Base-by-base conservation (phyloP, 2,329 filamentous ascomycete genomes). In the Exophiala mesophila region DNA sequence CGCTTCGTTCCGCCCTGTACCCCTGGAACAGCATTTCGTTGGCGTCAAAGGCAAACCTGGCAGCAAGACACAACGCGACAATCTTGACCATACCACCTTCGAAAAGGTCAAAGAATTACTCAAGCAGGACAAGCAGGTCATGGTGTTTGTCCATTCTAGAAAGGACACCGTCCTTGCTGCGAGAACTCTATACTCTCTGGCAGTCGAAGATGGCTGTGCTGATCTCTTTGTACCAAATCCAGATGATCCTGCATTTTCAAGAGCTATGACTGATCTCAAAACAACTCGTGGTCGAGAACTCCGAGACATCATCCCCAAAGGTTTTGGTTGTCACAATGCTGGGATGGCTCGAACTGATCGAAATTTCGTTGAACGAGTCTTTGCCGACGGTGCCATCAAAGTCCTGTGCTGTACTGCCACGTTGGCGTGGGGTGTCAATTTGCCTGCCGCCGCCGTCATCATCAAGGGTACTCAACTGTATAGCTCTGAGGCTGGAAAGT, bases 381-480 rank as follows among this genome's bases (percentile, higher is more conserved):
- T 98, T 55, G 79, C 75, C 3, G 84, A 94, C 54, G 94, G 92
- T 18, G 83, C 97, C n/a, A 77, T 97, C 55, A 95, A 92, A 63
- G 89, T 98, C 1, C 82, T 98, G 16, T 97, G 90, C 72, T 98
- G 94, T 79, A 98, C 92, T 2, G 92, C 92, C 8, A 98, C 92
- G 1, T 74, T 98, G 18, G 92, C 92, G 1, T 98, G 92, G 92
- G 92, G 92, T 80, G 90, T 98, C 60, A 98, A 98, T 64, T 78
- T 98, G 64, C 92, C 92, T 1, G 92, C 92, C 23, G 92, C 92
- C 0, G 94, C 92, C 0, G 92, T 98, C 37, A 78, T 98, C 39
- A 98, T 98, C 74, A 98, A 98, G 63, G 92, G 92, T 12, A 98
- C 92, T 0, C 90, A 97, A 59, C 78, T 98, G 0, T 98, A 98